phyloP scores from a whole-genome alignment of 371 early-diverging fungal genomes.

The Mucor irregularis region DNA sequence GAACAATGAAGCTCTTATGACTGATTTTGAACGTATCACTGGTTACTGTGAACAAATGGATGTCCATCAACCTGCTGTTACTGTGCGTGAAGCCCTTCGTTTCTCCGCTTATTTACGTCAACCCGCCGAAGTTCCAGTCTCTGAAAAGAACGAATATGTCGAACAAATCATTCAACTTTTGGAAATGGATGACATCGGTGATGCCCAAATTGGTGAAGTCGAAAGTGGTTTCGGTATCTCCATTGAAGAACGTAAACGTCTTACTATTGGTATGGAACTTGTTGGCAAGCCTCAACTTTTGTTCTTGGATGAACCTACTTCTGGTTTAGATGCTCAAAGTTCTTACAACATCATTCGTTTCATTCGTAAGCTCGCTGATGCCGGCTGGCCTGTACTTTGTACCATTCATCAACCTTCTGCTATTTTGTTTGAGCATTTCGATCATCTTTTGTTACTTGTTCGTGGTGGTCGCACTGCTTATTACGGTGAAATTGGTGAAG shows the following conservation, averaged over 20 bases:
- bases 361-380: too few relatives aligned
- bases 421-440: conserved; percentile 60
- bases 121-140: conserved; percentile 46
- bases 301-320: conserved; percentile 85
- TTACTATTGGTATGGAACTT: conserved; percentile 66
- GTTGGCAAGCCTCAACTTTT: conserved; percentile 72
- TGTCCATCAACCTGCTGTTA: conserved; percentile 57
- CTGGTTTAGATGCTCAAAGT: conserved; percentile 63
- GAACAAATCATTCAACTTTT: conserved; percentile 60
- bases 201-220: conserved; percentile 49
- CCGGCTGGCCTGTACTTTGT: conserved; percentile 58
- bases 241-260: conserved; percentile 64
- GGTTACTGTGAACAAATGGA: conserved; percentile 83
- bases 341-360: too few relatives aligned
- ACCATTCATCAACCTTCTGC: conserved; percentile 69
- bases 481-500: conserved; percentile 58
- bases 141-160: conserved; percentile 56
- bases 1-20: conserved; percentile 47
- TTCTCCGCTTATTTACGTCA: conserved; percentile 68
- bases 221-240: conserved; percentile 42
- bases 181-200: conserved; percentile 51
- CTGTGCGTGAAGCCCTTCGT: conserved; percentile 64
- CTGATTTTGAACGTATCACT: conserved; percentile 69
- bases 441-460: conserved; percentile 62
- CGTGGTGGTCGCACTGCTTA: too few relatives aligned